A percentile compares a stretch with the other conserved stretches of the same genome.
phyloP scores from a whole-genome alignment of 768 basidiomycete genomes.

The Pleurotus salmoneostramineus region DNA sequence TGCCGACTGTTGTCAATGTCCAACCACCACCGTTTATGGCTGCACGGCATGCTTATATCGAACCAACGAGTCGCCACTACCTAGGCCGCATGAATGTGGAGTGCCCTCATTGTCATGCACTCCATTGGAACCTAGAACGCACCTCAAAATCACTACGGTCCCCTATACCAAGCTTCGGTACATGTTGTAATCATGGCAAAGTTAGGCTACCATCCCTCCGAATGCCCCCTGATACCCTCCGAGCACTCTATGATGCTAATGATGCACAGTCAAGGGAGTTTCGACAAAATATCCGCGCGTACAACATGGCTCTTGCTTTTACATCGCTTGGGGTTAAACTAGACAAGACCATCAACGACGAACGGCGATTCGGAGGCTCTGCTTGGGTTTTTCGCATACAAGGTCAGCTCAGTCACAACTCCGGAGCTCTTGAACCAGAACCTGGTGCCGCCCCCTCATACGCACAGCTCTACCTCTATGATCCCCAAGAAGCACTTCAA shows the following conservation, averaged over 20 bases:
- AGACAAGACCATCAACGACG: conserved; percentile 17
- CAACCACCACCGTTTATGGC: neutral
- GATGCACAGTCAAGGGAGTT: conserved; percentile 19
- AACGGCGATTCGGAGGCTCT: conserved; percentile 17
- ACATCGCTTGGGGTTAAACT: conserved; percentile 24
- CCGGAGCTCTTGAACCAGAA: conserved; percentile 25
- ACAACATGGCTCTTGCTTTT: conserved; percentile 32
- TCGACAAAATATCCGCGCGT: conserved; percentile 25
- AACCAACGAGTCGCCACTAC: conserved; percentile 11
- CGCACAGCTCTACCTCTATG: conserved; percentile 37
- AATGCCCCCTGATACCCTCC: conserved; percentile 7
- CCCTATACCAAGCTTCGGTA: conserved; percentile 16
- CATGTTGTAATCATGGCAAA: conserved; percentile 23
- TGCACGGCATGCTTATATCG: conserved; percentile 11
- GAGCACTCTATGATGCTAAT: neutral
- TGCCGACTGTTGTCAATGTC: too few species aligned
- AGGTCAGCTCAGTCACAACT: conserved; percentile 25
- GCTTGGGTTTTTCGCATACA: conserved; percentile 23
- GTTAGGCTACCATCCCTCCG: conserved; percentile 15
- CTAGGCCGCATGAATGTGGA: conserved; percentile 15
- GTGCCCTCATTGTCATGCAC: conserved; percentile 11
- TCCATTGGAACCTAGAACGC: conserved; percentile 16
- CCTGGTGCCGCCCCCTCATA: conserved; percentile 20
- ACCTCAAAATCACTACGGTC: neutral
- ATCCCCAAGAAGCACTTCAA: conserved; percentile 24